These are phyloP conservation scores for Obba rivulosa DNA, from an alignment of 768 basidiomycete genomes.

Conservation along the genomic window DNA sequence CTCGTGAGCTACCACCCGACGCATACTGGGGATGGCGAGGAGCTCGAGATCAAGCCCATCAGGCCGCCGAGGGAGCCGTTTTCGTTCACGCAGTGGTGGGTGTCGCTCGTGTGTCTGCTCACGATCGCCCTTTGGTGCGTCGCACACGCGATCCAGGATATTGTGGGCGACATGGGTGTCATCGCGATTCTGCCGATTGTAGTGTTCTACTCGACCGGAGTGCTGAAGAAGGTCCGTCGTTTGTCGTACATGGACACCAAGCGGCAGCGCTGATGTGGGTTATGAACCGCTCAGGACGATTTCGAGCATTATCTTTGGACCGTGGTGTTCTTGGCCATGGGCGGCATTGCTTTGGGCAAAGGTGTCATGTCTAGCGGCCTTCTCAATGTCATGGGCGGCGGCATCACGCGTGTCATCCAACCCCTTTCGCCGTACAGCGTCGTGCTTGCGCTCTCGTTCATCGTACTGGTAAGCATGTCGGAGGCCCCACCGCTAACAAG, in stretches of 20 bases:
- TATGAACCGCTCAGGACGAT: conserved; percentile 61
- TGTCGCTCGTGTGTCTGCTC: conserved; percentile 70
- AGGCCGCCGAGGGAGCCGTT: conserved; percentile 79
- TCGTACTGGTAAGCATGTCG: conserved; percentile 23
- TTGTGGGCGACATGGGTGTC: conserved; percentile 94
- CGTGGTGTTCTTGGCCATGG: conserved; percentile 96
- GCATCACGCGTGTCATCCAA: conserved; percentile 53
- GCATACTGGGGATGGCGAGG: conserved; percentile 64
- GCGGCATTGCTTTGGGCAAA: conserved; percentile 93
- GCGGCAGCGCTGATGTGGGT: background rate
- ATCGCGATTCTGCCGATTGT: conserved; percentile 92
- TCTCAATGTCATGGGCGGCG: conserved; percentile 66
- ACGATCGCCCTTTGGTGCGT: conserved; percentile 92
- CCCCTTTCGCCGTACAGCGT: conserved; percentile 65
- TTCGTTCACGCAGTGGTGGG: conserved; percentile 85
- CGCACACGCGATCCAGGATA: conserved; percentile 68
- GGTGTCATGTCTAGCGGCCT: conserved; percentile 89
- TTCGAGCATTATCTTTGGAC: conserved; percentile 95
- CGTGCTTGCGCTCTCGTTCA: conserved; percentile 48
- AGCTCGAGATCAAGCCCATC: conserved; percentile 80
- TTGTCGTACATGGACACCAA: background rate
- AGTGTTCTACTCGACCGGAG: conserved; percentile 89
- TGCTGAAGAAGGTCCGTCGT: conserved; percentile 78
- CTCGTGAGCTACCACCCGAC: conserved; percentile 77
- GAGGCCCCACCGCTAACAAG: background rate